These are phyloP conservation scores for Vaccinium vitisidaea DNA, from an alignment of 148 eudicot genomes.

Conservation along the genomic window DNA sequence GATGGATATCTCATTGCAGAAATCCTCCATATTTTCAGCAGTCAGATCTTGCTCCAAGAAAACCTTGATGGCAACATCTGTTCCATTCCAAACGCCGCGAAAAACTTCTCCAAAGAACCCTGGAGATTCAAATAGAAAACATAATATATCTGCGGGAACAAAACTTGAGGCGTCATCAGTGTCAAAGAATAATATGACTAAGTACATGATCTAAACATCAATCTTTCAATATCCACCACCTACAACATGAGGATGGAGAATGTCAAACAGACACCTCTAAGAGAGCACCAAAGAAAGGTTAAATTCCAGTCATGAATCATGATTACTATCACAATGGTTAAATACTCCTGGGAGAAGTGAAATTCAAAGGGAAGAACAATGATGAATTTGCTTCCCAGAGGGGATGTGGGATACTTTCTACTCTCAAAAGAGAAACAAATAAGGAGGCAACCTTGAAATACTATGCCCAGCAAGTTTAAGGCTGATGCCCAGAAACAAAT, in stretches of 20 bases:
- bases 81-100: slow-evolving; percentile 96
- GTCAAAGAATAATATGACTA: neutral
- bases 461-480: neutral
- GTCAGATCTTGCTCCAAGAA: slow-evolving; percentile 98
- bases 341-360: neutral
- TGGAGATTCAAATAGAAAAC: slow-evolving; percentile 17
- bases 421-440: neutral
- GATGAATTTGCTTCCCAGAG: neutral
- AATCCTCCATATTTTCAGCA: slow-evolving; percentile 95
- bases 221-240: neutral
- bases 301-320: neutral
- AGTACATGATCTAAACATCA: neutral
- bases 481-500: neutral
- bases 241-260: neutral
- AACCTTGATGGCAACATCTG: slow-evolving; percentile 95
- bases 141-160: neutral
- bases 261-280: neutral
- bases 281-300: neutral
- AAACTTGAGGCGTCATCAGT: neutral
- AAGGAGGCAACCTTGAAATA: neutral
- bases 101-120: slow-evolving; percentile 99
- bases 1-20: slow-evolving; percentile 95
- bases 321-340: neutral
- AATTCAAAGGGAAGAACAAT: neutral
- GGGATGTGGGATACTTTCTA: neutral